Conservation (phyloP, 352 stramenopile genomes). For the Plasmopara viticola region DNA sequence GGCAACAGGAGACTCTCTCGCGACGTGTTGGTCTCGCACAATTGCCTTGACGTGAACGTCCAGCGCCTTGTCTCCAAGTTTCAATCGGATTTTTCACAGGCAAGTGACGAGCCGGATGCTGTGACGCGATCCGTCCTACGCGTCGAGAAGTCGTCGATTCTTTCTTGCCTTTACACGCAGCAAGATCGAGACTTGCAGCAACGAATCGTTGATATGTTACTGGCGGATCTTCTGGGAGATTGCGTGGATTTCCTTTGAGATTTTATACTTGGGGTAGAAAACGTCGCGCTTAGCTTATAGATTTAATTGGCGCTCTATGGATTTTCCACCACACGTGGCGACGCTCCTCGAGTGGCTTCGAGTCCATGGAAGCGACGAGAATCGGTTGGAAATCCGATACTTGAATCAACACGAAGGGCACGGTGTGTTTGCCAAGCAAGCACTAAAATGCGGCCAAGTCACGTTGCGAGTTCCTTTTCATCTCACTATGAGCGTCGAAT, state of each 20-base stretch:
- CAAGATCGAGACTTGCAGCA: constrained; percentile 31
- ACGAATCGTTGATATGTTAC: constrained; percentile 26
- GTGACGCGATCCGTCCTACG: constrained; percentile 3
- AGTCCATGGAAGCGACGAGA: constrained; percentile 21
- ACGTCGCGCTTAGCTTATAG: too few relatives aligned
- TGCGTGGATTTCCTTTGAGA: constrained; percentile 9
- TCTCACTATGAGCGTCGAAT: constrained; percentile 47
- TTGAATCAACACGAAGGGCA: constrained; percentile 36
- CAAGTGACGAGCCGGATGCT: constrained; percentile 5
- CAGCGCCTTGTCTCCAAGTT: constrained; percentile 18
- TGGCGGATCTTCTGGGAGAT: constrained; percentile 27
- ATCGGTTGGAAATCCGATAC: constrained; percentile 37
- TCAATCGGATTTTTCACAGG: constrained; percentile 14
- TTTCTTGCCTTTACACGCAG: constrained; percentile 20
- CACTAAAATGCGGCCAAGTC: constrained; percentile 27
- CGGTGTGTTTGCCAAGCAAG: constrained; percentile 40
- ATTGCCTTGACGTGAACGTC: constrained; percentile 19
- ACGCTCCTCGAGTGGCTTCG: constrained; percentile 36
- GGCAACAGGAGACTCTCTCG: constrained; percentile 1
- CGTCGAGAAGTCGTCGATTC: constrained; percentile 21
- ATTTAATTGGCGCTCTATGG: constrained; percentile 10
- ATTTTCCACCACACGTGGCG: constrained; percentile 20
- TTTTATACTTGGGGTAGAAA: neutral
- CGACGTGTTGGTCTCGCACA: constrained; percentile 25
- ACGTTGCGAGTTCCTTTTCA: constrained; percentile 47